Conservation (phyloP, 2,329 filamentous ascomycete species). For the Byssochlamys sp. region DNA sequence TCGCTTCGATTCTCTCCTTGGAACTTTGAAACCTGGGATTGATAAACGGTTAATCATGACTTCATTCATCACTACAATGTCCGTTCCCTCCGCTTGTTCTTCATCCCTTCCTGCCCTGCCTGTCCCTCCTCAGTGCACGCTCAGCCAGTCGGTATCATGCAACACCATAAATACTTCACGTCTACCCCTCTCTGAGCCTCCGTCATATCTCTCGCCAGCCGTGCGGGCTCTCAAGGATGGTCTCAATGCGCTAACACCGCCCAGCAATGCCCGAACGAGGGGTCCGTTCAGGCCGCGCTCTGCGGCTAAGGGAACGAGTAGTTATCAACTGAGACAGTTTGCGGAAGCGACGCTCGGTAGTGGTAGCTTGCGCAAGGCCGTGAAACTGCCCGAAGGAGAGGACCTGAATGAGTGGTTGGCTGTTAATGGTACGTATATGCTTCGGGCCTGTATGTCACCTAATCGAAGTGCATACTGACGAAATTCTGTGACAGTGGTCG, state of each 20-base stretch:
- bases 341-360: conserved; percentile 93
- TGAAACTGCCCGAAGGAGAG: conserved; percentile 92
- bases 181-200: conserved; percentile 19
- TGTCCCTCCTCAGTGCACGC: conserved; percentile 12
- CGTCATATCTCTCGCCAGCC: conserved; percentile 28
- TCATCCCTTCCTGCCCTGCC: conserved; percentile 16
- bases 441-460: background rate
- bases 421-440: conserved; percentile 65
- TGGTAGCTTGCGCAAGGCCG: conserved; percentile 87
- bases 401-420: conserved; percentile 97
- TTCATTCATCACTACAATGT: conserved; percentile 75
- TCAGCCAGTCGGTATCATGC: conserved; percentile 19
- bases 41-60: conserved; percentile 45
- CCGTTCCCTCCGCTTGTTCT: conserved; percentile 40
- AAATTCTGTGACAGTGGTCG: conserved; percentile 61
- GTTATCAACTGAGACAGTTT: conserved; percentile 92
- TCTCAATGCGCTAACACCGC: conserved; percentile 31
- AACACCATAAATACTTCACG: conserved; percentile 23
- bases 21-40: background rate
- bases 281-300: conserved; percentile 86
- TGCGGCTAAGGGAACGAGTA: conserved; percentile 73
- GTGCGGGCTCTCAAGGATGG: conserved; percentile 29
- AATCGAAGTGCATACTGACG: conserved; percentile 16
- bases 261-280: conserved; percentile 74
- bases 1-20: background rate